Base-by-base conservation (phyloP, 257 asterid species). In the Fraxinus anomala region DNA sequence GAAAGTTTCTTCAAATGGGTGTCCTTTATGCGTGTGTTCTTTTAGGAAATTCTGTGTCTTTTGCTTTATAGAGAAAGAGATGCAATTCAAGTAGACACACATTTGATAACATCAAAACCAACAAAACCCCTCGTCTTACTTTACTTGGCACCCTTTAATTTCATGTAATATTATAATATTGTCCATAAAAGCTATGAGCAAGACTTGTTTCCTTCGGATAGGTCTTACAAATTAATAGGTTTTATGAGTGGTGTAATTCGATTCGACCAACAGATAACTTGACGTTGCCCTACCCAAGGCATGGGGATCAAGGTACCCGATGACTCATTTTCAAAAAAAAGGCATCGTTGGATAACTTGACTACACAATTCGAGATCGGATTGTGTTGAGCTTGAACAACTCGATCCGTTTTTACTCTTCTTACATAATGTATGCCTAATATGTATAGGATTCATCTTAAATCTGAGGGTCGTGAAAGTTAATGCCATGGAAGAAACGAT, bases 51-150 rank as follows among this genome's bases (percentile, higher is more conserved):
- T 31, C 31, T 5, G 3, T 0, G 59, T 28, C 12, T 26, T 14
- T 37, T 51, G 73, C 44, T 44, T 74, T 74, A 17, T 49, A 73
- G 34, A 70, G 67, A 80, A 80, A 72, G 42, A 75, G 77, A 80
- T 14, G 54, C 73, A 74, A 19, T 74, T 74, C 72, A 26, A 36
- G 9, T 40, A 61, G 71, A 31, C 69, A 12, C 8, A 80, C 67
- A 68, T 51, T 70, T 56, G 77, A 26, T 70, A 44, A 59, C 80
- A 80, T 76, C 69, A 33, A 47, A 31, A 61, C 9, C 21, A 26
- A 61, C 30, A 36, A 30, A 24, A 37, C 16, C 21, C 70, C 8
- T 31, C 37, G 19, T 56, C 83, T 16, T 70, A 31, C 63, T 70
- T 75, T 63, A 74, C 7, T 34, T 1, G 65, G 26, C 34, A 39